Conservation (phyloP, 164 flowering plant genomes). For the Litsea cubeba region DNA sequence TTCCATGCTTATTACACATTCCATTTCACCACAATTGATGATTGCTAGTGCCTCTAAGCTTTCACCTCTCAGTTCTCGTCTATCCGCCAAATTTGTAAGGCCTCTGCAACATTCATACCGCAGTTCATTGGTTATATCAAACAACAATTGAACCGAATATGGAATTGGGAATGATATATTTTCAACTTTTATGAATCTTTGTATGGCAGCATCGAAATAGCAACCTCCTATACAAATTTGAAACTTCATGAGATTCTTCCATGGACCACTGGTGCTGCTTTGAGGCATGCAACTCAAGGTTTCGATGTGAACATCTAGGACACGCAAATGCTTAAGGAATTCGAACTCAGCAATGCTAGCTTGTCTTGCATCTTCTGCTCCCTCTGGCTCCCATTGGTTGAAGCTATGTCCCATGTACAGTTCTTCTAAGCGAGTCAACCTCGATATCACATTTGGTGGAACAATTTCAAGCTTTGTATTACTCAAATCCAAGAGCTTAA, state of each 20-base stretch:
- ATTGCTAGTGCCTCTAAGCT: neutral
- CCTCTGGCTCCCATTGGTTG: neutral
- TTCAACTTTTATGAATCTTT: neutral
- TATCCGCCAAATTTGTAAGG: too few relatives aligned
- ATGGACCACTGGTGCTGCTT: neutral
- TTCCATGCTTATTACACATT: neutral
- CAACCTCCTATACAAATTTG: neutral
- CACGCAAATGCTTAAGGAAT: neutral
- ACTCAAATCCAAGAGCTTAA: neutral
- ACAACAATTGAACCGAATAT: neutral
- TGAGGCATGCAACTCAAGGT: neutral
- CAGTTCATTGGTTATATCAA: neutral
- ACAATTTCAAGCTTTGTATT: neutral
- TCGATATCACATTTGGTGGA: neutral
- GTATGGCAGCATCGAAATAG: accelerated
- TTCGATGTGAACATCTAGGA: neutral
- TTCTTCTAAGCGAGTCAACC: neutral
- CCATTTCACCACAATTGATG: neutral
- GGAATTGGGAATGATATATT: neutral
- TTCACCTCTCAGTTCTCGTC: neutral
- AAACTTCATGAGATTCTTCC: neutral
- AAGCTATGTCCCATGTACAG: neutral
- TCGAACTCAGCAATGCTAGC: neutral
- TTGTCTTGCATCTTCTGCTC: neutral
- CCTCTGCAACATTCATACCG: neutral